Evolutionary conservation across 352 stramenopile genomes (phyloP).

Genomic region (Globisporangium echinulatum): DNA sequence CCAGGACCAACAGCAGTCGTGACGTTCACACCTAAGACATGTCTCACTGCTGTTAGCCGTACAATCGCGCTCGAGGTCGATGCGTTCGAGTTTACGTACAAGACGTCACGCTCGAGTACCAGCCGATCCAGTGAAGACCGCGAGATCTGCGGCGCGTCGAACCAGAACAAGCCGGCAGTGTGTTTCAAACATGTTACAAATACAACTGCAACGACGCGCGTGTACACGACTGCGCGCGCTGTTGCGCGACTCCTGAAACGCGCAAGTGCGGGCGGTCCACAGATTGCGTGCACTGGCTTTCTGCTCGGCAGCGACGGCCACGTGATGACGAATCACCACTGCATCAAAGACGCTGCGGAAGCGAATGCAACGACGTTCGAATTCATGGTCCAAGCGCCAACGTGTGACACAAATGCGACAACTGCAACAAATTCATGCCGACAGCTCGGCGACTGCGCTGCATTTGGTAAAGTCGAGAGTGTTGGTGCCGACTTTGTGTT

Average conservation of each 20-base stretch:
- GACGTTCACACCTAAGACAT: slow-evolving; percentile 18
- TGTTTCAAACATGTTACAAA: slow-evolving; percentile 28
- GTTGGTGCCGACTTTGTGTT: slow-evolving; percentile 17
- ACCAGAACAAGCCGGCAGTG: slow-evolving; percentile 28
- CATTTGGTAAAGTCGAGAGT: slow-evolving; percentile 20
- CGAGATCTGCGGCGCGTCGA: slow-evolving; percentile 21
- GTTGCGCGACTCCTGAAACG: slow-evolving; percentile 33
- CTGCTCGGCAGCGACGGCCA: slow-evolving; percentile 36
- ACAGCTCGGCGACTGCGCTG: slow-evolving; percentile 21
- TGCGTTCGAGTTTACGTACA: slow-evolving; percentile 22
- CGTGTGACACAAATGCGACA: slow-evolving; percentile 20
- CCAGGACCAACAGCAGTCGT: slow-evolving; percentile 20
- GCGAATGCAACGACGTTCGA: slow-evolving; percentile 27
- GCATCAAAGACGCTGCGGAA: slow-evolving; percentile 22
- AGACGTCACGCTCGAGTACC: slow-evolving; percentile 6
- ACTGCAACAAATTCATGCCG: no score
- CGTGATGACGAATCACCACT: slow-evolving; percentile 47
- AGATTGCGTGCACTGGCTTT: slow-evolving; percentile 34
- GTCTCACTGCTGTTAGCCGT: slow-evolving; percentile 1
- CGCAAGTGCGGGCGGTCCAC: slow-evolving; percentile 9
- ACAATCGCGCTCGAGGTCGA: slow-evolving; percentile 17
- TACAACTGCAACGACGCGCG: slow-evolving; percentile 10
- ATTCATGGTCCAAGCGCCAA: slow-evolving; percentile 29
- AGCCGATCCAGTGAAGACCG: slow-evolving; percentile 8
- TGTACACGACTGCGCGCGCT: slow-evolving; percentile 21